Evolutionary conservation across 371 early-diverging fungal species (phyloP).

Genomic region (Sporodiniella umbellata): DNA sequence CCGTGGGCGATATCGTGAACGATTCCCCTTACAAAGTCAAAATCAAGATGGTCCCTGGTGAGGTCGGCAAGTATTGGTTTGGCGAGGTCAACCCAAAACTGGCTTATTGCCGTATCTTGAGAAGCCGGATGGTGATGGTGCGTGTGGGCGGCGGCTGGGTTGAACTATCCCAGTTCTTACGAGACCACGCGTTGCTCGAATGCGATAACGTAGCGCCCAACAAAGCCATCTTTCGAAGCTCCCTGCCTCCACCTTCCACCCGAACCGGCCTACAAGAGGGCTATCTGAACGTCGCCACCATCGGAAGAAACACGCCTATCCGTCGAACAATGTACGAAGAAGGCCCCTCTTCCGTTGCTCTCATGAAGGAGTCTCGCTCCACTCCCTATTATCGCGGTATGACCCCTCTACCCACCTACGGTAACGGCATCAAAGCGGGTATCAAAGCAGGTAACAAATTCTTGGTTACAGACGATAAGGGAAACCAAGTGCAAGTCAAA

Average conservation of each 20-base stretch:
- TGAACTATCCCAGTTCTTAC: slow-evolving; percentile 58
- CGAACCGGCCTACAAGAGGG: slow-evolving; percentile 16
- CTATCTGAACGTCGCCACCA: slow-evolving; percentile 16
- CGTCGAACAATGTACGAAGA: slow-evolving; percentile 1
- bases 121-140: slow-evolving; percentile 73
- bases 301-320: slow-evolving; percentile 11
- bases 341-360: slow-evolving; percentile 2
- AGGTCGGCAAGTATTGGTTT: slow-evolving; percentile 73
- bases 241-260: slow-evolving; percentile 5
- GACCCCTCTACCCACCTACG: slow-evolving; percentile 24
- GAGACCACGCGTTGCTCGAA: slow-evolving; percentile 43
- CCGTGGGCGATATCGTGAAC: slow-evolving; percentile 69
- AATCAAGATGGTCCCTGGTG: slow-evolving; percentile 54
- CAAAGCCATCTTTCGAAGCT: slow-evolving; percentile 1
- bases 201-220: slow-evolving; percentile 23
- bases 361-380: slow-evolving; percentile 30
- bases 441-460: slow-evolving; percentile 49
- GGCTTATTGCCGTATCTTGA: slow-evolving; percentile 69
- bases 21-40: slow-evolving; percentile 43
- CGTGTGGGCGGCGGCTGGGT: slow-evolving; percentile 82
- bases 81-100: slow-evolving; percentile 68
- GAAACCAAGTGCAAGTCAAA: slow-evolving; percentile 42
- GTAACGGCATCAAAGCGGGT: slow-evolving; percentile 47
- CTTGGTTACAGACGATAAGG: slow-evolving; percentile 40
- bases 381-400: slow-evolving; percentile 37